These are phyloP conservation scores for Cercospora citrullina DNA, from an alignment of 2,329 filamentous ascomycete species.

Conservation along the genomic window DNA sequence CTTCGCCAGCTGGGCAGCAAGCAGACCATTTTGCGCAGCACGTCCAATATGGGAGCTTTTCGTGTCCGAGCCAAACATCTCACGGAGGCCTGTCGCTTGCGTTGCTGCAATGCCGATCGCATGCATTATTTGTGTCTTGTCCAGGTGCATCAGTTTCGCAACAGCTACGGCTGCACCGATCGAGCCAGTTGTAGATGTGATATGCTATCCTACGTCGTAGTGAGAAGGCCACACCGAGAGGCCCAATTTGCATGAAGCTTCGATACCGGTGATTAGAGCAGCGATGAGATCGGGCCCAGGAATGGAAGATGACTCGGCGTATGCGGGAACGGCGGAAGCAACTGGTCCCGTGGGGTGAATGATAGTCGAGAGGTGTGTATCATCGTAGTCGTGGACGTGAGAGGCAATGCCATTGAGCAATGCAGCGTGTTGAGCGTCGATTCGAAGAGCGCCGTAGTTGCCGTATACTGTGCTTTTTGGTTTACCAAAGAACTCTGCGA, in stretches of 20 bases:
- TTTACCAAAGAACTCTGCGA: constrained; percentile 43
- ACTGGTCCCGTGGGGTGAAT: constrained; percentile 58
- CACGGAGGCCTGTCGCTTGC: constrained; percentile 55
- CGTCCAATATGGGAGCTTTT: constrained; percentile 58
- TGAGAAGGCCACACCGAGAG: constrained; percentile 56
- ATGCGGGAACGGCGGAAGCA: constrained; percentile 52
- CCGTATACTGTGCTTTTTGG: constrained; percentile 43
- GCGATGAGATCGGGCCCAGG: constrained; percentile 52
- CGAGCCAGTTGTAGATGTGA: constrained; percentile 54
- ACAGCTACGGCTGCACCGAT: constrained; percentile 57
- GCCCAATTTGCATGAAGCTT: constrained; percentile 55
- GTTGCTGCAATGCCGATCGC: constrained; percentile 57
- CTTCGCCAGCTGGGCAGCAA: constrained; percentile 49
- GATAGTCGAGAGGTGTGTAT: constrained; percentile 57
- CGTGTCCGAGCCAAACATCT: constrained; percentile 58
- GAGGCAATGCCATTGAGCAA: constrained; percentile 58
- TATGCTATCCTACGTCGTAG: constrained; percentile 60
- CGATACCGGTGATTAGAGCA: constrained; percentile 55
- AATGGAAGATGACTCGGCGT: constrained; percentile 44
- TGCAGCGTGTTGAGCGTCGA: constrained; percentile 53
- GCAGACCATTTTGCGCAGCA: constrained; percentile 54
- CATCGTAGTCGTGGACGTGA: constrained; percentile 59
- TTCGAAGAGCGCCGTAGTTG: constrained; percentile 30
- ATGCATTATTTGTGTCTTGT: constrained; percentile 46
- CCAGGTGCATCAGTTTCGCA: constrained; percentile 49